Evolutionary conservation across 225 moss, liverwort and hornwort genomes (phyloP).

Genomic region (Physcomitrellopsis africana): DNA sequence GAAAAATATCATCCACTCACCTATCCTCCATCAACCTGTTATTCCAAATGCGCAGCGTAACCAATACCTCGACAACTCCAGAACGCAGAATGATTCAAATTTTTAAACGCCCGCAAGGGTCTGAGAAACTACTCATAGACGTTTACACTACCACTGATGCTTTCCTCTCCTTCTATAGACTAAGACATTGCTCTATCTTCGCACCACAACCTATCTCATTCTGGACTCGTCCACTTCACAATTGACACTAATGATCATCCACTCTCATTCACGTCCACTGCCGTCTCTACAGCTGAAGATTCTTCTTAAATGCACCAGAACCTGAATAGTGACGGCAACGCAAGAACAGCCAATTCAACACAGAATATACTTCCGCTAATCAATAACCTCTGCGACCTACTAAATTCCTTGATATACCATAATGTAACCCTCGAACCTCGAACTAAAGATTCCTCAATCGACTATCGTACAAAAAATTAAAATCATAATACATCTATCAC

Average conservation of each 20-base stretch:
- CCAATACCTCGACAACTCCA: background rate
- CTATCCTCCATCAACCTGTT: conserved; percentile 16
- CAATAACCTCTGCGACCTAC: conserved; percentile 23
- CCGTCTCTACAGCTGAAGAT: conserved; percentile 31
- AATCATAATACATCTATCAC: background rate
- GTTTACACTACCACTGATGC: background rate
- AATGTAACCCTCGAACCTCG: background rate
- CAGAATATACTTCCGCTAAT: conserved; percentile 16
- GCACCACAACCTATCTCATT: conserved; percentile 1
- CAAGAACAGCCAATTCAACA: conserved; percentile 34
- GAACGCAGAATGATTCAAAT: background rate
- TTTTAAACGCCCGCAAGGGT: background rate
- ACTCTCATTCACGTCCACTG: conserved; percentile 4
- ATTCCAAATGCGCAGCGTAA: conserved; percentile 11
- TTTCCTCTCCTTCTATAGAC: conserved; percentile 1
- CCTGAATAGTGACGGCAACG: conserved; percentile 22
- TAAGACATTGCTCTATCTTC: background rate
- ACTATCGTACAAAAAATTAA: background rate
- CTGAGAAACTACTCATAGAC: background rate
- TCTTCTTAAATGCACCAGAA: background rate
- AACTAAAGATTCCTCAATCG: conserved; percentile 3
- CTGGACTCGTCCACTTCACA: background rate
- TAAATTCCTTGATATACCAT: conserved; percentile 9
- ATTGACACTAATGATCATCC: background rate
- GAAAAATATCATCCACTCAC: background rate